phyloP scores from a whole-genome alignment of 73 alveolate species.

The Tetrahymena borealis region DNA sequence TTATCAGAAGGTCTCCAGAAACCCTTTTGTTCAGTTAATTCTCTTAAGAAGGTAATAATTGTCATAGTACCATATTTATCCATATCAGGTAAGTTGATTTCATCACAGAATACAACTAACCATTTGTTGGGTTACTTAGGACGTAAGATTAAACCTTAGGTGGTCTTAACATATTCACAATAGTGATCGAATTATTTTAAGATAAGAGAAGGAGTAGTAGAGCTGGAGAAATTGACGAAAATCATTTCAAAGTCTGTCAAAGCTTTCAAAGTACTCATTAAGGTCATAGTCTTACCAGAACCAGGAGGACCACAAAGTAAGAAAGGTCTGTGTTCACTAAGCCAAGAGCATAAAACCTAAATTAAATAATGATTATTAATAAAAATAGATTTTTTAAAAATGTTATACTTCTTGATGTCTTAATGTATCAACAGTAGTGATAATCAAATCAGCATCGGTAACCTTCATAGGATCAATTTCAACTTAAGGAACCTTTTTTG shows the following conservation, averaged over 20 bases:
- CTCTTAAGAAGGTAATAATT: slow-evolving; percentile 92
- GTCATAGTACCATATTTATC: slow-evolving; percentile 90
- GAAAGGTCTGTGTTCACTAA: slow-evolving; percentile 97
- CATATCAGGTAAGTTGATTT: slow-evolving; percentile 95
- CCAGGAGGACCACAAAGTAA: slow-evolving; percentile 99
- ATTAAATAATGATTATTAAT: not conserved
- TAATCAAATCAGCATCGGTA: slow-evolving; percentile 95
- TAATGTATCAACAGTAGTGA: slow-evolving; percentile 97
- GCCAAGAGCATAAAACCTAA: slow-evolving; percentile 92
- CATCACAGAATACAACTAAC: slow-evolving; percentile 99
- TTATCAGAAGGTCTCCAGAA: slow-evolving; percentile 96
- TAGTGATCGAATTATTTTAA: slow-evolving; percentile 96
- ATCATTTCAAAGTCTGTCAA: slow-evolving; percentile 96
- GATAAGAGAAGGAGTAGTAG: slow-evolving; percentile 94
- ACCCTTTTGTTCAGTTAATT: slow-evolving; percentile 97
- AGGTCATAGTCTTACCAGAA: slow-evolving; percentile 99
- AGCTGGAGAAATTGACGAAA: slow-evolving; percentile 94
- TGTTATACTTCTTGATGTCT: slow-evolving; percentile 83
- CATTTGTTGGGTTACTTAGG: slow-evolving; percentile 94
- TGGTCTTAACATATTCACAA: slow-evolving; percentile 96
- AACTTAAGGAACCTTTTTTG: slow-evolving; percentile 70
- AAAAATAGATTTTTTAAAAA: not conserved
- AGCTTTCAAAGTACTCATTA: slow-evolving; percentile 97
- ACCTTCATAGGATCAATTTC: slow-evolving; percentile 89
- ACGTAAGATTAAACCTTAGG: slow-evolving; percentile 83